Percentiles rank a stretch among this genome's conserved stretches.
phyloP scores from a whole-genome alignment of 2,329 filamentous ascomycete genomes.

The Cladosporium velox region DNA sequence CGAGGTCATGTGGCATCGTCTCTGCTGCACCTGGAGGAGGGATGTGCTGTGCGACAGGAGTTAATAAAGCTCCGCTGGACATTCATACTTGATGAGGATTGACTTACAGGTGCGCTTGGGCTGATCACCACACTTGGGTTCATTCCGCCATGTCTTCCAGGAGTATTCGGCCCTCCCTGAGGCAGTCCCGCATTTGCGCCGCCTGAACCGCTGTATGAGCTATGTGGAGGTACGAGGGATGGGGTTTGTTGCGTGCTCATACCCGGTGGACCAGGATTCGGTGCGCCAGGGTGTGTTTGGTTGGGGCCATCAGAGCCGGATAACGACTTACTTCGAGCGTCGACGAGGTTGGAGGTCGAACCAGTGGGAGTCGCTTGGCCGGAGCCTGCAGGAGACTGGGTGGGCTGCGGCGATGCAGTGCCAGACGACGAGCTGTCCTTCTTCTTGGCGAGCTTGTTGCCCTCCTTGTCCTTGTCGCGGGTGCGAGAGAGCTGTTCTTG shows the following conservation, averaged over 20 bases:
- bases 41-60: constrained; percentile 65
- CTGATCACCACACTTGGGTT: constrained; percentile 87
- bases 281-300: constrained; percentile 50
- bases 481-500: constrained; percentile 86
- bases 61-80: neutral
- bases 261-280: constrained; percentile 31
- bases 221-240: constrained; percentile 16
- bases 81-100: constrained; percentile 16
- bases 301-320: constrained; percentile 45
- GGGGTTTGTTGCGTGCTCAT: constrained; percentile 18
- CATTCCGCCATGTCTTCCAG: constrained; percentile 33
- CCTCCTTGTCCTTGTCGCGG: constrained; percentile 60
- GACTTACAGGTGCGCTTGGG: constrained; percentile 83
- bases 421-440: constrained; percentile 61
- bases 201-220: constrained; percentile 23
- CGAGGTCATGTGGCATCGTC: constrained; percentile 96
- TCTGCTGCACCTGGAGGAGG: constrained; percentile 91
- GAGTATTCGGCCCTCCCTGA: constrained; percentile 28
- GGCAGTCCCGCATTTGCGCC: constrained; percentile 29
- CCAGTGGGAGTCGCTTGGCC: constrained; percentile 78
- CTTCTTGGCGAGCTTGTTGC: constrained; percentile 71
- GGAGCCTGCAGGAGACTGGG: constrained; percentile 61
- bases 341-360: constrained; percentile 83
- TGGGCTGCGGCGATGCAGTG: constrained; percentile 72
- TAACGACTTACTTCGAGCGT: constrained; percentile 79